phyloP scores from a whole-genome alignment of 2,329 filamentous ascomycete species.

The Hypoxylon sp. region DNA sequence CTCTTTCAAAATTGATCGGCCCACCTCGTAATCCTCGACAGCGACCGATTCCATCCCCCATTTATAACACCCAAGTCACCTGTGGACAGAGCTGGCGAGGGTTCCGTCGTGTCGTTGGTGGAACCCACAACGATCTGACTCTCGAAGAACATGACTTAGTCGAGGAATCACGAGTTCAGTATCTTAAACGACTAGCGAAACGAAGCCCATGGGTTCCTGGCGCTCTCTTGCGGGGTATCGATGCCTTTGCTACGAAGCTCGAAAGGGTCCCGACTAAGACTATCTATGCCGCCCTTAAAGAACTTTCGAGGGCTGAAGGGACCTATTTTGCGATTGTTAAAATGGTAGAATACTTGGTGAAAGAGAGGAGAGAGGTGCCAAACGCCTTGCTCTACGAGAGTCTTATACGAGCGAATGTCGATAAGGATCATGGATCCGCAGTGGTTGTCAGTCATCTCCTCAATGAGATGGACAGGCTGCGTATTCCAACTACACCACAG shows the following conservation, averaged over 20 bases:
- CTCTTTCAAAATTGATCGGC: slow-evolving; percentile 56
- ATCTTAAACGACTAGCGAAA: slow-evolving; percentile 49
- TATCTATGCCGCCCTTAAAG: slow-evolving; percentile 66
- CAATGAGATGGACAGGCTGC: slow-evolving; percentile 76
- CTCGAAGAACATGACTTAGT: slow-evolving; percentile 8
- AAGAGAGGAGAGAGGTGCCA: slow-evolving; percentile 67
- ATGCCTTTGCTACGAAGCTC: slow-evolving; percentile 44
- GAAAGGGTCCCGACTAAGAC: slow-evolving; percentile 54
- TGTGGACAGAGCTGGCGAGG: slow-evolving; percentile 35
- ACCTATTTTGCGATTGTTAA: slow-evolving; percentile 58
- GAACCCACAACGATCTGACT: background rate
- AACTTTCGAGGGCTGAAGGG: slow-evolving; percentile 56
- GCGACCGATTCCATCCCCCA: slow-evolving; percentile 29
- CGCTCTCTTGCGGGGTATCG: slow-evolving; percentile 44
- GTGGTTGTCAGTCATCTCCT: slow-evolving; percentile 75
- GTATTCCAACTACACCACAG: slow-evolving; percentile 74
- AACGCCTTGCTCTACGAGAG: slow-evolving; percentile 78
- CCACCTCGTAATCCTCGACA: slow-evolving; percentile 30
- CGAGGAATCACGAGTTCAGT: slow-evolving; percentile 42
- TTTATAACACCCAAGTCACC: slow-evolving; percentile 27
- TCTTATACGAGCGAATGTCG: slow-evolving; percentile 79
- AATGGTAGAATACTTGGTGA: slow-evolving; percentile 72
- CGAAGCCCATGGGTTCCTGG: slow-evolving; percentile 49
- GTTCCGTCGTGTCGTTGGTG: slow-evolving; percentile 10
- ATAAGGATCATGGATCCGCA: slow-evolving; percentile 75